Evolutionary conservation across 2,329 filamentous ascomycete species (phyloP).

Genomic region (Aspergillus aculeatinus): DNA sequence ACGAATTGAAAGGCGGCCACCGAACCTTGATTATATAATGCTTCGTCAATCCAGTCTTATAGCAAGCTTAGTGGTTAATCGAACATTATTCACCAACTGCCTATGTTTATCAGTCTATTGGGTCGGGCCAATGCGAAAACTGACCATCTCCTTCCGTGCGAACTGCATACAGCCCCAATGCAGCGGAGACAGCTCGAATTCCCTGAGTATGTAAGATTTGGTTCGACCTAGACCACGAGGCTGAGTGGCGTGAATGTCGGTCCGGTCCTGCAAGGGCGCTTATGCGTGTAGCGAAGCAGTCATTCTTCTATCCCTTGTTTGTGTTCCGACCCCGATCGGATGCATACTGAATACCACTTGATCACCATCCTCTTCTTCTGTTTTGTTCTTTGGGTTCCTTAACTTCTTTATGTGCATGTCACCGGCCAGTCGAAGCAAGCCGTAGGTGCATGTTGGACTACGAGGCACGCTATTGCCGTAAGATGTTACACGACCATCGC

Average conservation of each 20-base stretch:
- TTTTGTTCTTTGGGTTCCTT: neutral
- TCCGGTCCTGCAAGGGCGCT: conserved; percentile 10
- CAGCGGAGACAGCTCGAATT: neutral
- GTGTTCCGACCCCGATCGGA: neutral
- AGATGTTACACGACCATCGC: conserved; percentile 1
- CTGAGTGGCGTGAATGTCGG: conserved; percentile 11
- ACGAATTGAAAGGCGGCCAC: neutral
- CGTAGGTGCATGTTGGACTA: neutral
- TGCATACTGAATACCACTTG: neutral
- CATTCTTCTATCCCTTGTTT: conserved; percentile 6
- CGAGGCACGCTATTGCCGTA: neutral
- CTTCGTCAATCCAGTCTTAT: neutral
- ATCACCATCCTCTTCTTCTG: neutral
- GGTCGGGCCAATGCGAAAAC: too few relatives aligned
- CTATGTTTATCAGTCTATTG: neutral
- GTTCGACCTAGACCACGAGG: conserved; percentile 10
- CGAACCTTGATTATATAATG: neutral
- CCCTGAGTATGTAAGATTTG: neutral
- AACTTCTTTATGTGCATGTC: neutral
- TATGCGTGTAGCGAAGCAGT: neutral
- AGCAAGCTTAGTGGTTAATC: neutral
- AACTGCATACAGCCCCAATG: neutral
- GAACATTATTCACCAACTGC: neutral
- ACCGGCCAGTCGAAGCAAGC: neutral
- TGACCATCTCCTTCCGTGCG: neutral